These are phyloP conservation scores for Cyberlindnera subsufficiens DNA, from an alignment of 805 yeast species.

Conservation along the genomic window DNA sequence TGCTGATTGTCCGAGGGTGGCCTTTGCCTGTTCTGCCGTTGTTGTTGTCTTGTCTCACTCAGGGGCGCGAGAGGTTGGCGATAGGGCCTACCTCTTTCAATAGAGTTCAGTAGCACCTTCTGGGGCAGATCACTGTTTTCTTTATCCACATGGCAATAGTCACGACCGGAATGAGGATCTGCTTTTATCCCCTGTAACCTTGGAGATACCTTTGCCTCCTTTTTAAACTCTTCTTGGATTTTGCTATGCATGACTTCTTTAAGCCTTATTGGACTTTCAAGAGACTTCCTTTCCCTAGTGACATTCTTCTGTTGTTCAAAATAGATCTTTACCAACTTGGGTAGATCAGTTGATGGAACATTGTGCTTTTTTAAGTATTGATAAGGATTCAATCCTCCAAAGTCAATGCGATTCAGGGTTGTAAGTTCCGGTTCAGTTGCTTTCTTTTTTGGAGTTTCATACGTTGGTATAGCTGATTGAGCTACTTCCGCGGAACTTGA, in stretches of 20 bases:
- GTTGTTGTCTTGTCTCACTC: constrained; percentile 9
- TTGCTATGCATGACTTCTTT: constrained; percentile 16
- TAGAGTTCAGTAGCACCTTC: not conserved
- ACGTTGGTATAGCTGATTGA: not conserved
- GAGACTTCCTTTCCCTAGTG: constrained; percentile 21
- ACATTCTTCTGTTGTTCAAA: constrained; percentile 32
- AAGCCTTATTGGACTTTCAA: constrained; percentile 21
- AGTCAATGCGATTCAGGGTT: constrained; percentile 15
- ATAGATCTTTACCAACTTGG: constrained; percentile 29
- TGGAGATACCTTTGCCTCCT: constrained; percentile 12
- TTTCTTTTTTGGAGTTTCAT: not conserved
- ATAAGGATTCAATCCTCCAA: constrained; percentile 35
- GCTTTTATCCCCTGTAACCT: constrained; percentile 11
- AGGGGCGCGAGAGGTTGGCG: constrained; percentile 18
- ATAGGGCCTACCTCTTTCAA: constrained; percentile 7
- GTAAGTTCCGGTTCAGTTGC: not conserved
- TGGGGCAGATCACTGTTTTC: constrained; percentile 6
- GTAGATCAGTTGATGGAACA: constrained; percentile 31
- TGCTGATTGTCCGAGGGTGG: constrained; percentile 1
- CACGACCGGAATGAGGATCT: constrained; percentile 1
- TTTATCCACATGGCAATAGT: constrained; percentile 4
- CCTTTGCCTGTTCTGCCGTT: constrained; percentile 4
- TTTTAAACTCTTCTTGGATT: constrained; percentile 23
- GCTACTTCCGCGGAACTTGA: not conserved
- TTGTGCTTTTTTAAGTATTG: constrained; percentile 32